Conservation (phyloP, 768 basidiomycete genomes). For the Ramaria rubella region DNA sequence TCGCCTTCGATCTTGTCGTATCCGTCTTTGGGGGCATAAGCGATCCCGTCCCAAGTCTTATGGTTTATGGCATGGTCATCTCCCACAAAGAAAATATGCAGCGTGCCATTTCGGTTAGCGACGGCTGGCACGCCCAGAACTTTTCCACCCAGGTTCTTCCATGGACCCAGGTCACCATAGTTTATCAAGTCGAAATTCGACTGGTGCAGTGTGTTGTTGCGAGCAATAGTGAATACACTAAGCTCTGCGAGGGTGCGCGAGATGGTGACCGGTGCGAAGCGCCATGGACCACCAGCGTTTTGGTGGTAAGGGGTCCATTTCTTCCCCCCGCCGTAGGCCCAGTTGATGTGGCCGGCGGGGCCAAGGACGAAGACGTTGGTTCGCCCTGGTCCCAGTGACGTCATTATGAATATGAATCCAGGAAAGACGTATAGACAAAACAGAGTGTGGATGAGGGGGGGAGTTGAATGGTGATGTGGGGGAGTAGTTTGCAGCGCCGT, state of each 20-base stretch:
- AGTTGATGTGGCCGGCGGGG: no score
- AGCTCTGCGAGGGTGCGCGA: not conserved
- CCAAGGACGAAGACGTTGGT: not conserved
- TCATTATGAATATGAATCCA: no score
- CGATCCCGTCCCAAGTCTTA: not conserved
- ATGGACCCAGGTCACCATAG: not conserved
- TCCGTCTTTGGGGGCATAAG: not conserved
- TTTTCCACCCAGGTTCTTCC: not conserved
- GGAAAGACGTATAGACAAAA: no score
- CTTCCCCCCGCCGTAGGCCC: no score
- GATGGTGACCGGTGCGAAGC: not conserved
- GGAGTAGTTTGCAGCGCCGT: no score
- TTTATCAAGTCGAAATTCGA: not conserved
- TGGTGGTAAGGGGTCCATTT: no score
- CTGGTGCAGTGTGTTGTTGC: not conserved
- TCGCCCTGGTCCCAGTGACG: not conserved
- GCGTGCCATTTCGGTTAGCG: not conserved
- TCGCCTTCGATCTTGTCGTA: not conserved
- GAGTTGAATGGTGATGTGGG: no score
- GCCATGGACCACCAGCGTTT: not conserved
- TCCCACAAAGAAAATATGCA: not conserved
- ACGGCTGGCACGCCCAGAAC: not conserved
- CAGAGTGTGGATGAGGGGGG: no score
- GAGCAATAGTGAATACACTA: not conserved
- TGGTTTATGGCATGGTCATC: not conserved